Evolutionary conservation across 345 rosid species (phyloP).

Genomic region (Salix koriyanagi): DNA sequence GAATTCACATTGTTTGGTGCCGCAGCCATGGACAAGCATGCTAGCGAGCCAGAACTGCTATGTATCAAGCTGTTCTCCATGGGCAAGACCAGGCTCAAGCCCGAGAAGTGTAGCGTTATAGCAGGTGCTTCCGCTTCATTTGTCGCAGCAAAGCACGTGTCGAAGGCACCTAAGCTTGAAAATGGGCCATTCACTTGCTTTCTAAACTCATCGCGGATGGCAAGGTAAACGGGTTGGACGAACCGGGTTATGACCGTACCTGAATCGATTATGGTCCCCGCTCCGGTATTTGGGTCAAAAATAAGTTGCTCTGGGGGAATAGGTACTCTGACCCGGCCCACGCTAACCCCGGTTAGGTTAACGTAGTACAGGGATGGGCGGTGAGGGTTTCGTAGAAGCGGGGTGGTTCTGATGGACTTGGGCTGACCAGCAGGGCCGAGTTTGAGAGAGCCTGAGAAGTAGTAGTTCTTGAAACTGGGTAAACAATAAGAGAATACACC

Average conservation of each 20-base stretch:
- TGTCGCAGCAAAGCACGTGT: constrained; percentile 63
- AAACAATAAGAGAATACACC: constrained; percentile 77
- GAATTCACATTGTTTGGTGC: constrained; percentile 59
- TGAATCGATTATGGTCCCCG: constrained; percentile 80
- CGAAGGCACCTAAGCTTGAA: constrained; percentile 74
- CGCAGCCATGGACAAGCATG: constrained; percentile 81
- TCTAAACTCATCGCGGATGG: constrained; percentile 67
- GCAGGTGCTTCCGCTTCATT: constrained; percentile 42
- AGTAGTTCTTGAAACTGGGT: constrained; percentile 76
- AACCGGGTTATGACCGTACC: constrained; percentile 90
- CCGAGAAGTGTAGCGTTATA: constrained; percentile 54
- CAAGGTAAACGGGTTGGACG: constrained; percentile 48
- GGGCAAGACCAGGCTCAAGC: constrained; percentile 57
- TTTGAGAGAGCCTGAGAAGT: constrained; percentile 80
- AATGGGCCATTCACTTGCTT: constrained; percentile 66
- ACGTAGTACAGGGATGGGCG: constrained; percentile 86
- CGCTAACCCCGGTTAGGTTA: constrained; percentile 73
- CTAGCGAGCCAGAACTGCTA: constrained; percentile 63
- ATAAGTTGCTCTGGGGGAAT: constrained; percentile 35
- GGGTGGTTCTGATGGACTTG: constrained; percentile 51
- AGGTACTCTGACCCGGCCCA: constrained; percentile 51
- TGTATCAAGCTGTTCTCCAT: constrained; percentile 81
- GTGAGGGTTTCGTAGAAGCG: constrained; percentile 61
- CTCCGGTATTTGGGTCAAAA: constrained; percentile 62
- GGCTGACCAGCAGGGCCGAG: constrained; percentile 74